Evolutionary conservation across 495 filamentous ascomycete genomes (phyloP), one percentile per base, ranked within the genome.

Genomic region (Annulohypoxylon nitens): DNA sequence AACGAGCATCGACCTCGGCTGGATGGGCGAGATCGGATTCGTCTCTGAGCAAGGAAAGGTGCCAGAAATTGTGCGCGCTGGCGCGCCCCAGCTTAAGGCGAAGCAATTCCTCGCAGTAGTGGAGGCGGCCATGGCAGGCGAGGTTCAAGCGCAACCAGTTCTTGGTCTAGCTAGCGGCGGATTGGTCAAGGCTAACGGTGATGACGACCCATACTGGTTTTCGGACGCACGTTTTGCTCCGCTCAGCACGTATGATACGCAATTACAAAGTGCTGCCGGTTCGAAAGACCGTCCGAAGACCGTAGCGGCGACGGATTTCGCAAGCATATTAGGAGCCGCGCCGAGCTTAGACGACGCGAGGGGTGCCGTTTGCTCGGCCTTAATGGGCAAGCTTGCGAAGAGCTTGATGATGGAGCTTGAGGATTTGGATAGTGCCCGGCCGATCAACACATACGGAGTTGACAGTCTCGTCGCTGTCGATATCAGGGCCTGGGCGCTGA

Each of bases 391-490:
- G 67, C 69, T 78, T 7, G 76, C 78, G 37, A 75, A 74, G 60
- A 71, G 75, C 41, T 65, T 77, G 33, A 71, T 75, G 73, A 73
- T 76, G 74, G 74, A 73, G 50, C 57, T 77, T n/a, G 76, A 77
- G 33, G 77, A 76, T 12, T 69, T 78, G 3, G 78, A 80, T 39
- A 70, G 71, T 16, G 58, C 71, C 26, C 64, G 75, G 36, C 75
- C 72, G n/a, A 70, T 75, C 59, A 77, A 75, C 53, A 73, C 47
- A 25, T 75, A 75, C 8, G 86, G 85, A 0, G 80, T 86, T 4
- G 86, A 88, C 68, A 85, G 83, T 6, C 78, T 88, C n/a, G 79
- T 85, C 0, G 84, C 86, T 1, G 82, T 86, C 3, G 83, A 84
- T 26, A 72, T 85, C 2, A 79, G 85, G 0, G 69, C 78, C 0